phyloP scores from a whole-genome alignment of 1,139 yeast species.

The Blastobotrys indianensis region DNA sequence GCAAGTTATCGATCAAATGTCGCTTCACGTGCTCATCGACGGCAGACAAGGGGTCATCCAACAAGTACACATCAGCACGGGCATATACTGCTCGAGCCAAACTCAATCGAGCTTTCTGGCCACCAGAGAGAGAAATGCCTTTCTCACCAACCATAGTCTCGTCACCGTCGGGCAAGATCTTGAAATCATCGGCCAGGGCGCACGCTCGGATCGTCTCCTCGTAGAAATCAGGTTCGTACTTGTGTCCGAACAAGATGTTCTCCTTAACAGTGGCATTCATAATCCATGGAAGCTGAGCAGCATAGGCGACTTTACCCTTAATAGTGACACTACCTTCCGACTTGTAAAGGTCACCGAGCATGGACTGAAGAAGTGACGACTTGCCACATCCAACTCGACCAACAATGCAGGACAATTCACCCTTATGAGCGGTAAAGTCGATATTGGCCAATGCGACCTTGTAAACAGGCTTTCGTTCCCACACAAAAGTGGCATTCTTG shows the following conservation, averaged over 20 bases:
- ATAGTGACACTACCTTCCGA: slow-evolving; percentile 67
- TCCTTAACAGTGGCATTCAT: slow-evolving; percentile 91
- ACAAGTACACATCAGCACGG: slow-evolving; percentile 81
- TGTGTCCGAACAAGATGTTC: slow-evolving; percentile 84
- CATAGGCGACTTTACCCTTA: slow-evolving; percentile 83
- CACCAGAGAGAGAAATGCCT: slow-evolving; percentile 94
- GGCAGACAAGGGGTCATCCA: slow-evolving; percentile 93
- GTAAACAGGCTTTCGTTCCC: slow-evolving; percentile 76
- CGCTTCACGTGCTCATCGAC: slow-evolving; percentile 93
- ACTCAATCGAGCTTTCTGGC: slow-evolving; percentile 91
- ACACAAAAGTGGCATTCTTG: slow-evolving; percentile 73
- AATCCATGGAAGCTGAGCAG: slow-evolving; percentile 92
- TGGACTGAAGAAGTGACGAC: slow-evolving; percentile 76
- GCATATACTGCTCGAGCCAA: slow-evolving; percentile 95
- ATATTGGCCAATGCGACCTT: slow-evolving; percentile 73
- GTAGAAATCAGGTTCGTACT: slow-evolving; percentile 74
- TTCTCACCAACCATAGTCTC: slow-evolving; percentile 91
- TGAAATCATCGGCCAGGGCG: slow-evolving; percentile 77
- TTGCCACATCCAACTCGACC: slow-evolving; percentile 95
- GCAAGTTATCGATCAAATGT: slow-evolving; percentile 70
- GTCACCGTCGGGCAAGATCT: slow-evolving; percentile 81
- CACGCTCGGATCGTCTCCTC: slow-evolving; percentile 79
- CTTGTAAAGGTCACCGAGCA: slow-evolving; percentile 81
- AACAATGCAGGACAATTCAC: slow-evolving; percentile 78
- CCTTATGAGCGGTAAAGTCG: slow-evolving; percentile 65